Percentiles rank a stretch among this genome's conserved stretches.
phyloP scores from a whole-genome alignment of 1,284 basidiomycete species.

The Mycena sp. region DNA sequence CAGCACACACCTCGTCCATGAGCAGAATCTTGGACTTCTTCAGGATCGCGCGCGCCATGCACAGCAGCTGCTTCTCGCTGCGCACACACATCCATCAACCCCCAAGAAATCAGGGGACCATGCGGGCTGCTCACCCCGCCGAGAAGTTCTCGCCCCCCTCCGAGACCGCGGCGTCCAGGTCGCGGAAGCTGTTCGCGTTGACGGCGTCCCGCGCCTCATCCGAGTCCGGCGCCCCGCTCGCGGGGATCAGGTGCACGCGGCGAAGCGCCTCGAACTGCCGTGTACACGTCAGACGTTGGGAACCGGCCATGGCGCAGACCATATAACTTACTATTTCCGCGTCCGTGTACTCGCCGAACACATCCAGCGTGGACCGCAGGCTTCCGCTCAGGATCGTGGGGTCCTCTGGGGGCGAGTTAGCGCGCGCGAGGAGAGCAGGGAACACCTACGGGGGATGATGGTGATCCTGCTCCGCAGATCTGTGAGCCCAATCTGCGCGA shows the following conservation, averaged over 20 bases:
- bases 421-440: constrained; percentile 16
- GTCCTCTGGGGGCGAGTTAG: constrained; percentile 64
- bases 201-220: constrained; percentile 62
- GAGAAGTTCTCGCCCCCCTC: constrained; percentile 95
- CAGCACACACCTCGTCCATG: constrained; percentile 75
- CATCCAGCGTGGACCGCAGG: constrained; percentile 88
- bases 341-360: constrained; percentile 90
- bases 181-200: constrained; percentile 86
- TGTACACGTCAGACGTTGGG: too few relatives aligned
- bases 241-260: constrained; percentile 85
- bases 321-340: constrained; percentile 85
- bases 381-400: constrained; percentile 92
- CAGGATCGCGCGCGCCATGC: constrained; percentile 86
- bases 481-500: constrained; percentile 82
- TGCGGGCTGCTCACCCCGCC: constrained; percentile 78
- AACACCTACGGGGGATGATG: constrained; percentile 86
- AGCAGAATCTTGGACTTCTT: constrained; percentile 80
- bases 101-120: background rate
- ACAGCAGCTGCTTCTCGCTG: constrained; percentile 84
- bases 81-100: background rate
- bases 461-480: constrained; percentile 87
- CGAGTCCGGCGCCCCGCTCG: constrained; percentile 48
- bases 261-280: constrained; percentile 90
- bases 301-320: too few relatives aligned
- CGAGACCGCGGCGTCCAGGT: constrained; percentile 86